Evolutionary conservation across 2,329 filamentous ascomycete species (phyloP).

Genomic region (Hypoxylon sp.): DNA sequence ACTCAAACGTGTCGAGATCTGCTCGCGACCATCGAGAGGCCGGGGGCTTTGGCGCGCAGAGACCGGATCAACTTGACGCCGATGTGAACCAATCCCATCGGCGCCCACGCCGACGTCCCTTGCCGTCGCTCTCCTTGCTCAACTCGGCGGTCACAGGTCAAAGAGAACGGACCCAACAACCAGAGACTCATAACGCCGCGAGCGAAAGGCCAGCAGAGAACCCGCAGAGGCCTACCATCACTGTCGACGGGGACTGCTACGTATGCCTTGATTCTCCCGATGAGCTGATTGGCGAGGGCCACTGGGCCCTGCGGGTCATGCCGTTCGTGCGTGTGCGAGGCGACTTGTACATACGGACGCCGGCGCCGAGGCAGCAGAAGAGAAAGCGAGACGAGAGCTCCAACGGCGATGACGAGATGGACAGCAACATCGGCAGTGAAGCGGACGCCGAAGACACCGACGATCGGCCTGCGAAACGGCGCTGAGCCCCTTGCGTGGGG

Average conservation of each 20-base stretch:
- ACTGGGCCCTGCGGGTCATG: neutral
- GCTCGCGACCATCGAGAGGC: neutral
- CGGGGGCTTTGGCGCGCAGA: neutral
- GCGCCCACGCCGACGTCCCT: neutral
- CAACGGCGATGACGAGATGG: neutral
- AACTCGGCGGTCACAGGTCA: neutral
- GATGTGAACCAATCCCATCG: neutral
- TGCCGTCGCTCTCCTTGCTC: neutral
- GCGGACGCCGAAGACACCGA: neutral
- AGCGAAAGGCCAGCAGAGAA: too few species aligned
- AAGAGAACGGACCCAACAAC: neutral
- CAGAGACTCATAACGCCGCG: neutral
- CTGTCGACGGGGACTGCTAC: neutral
- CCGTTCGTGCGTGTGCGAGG: constrained; percentile 4
- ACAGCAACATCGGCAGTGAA: neutral
- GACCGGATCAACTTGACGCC: neutral
- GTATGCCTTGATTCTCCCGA: neutral
- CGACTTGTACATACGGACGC: neutral
- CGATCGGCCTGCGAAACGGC: neutral
- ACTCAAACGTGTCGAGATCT: neutral
- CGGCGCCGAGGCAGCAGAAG: neutral
- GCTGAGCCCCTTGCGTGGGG: neutral
- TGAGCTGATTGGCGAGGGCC: neutral
- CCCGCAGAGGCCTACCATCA: neutral
- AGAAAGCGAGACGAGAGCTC: neutral